Percentiles rank a stretch among this genome's conserved stretches.
Conservation (phyloP, 1,139 yeast species). For the Taphrina communis region DNA sequence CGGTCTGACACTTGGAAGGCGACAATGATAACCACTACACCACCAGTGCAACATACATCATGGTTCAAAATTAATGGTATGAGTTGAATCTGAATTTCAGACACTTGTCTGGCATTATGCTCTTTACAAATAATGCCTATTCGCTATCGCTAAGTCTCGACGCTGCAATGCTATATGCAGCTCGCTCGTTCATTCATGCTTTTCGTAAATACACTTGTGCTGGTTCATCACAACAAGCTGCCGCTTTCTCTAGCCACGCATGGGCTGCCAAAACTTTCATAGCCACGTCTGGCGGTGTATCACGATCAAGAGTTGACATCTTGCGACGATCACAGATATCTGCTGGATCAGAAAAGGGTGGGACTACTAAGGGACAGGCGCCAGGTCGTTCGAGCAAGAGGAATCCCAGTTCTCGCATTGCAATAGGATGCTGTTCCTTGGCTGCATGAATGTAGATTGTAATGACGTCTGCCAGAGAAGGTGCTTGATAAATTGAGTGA, state of each 20-base stretch:
- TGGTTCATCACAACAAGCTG: constrained; percentile 9
- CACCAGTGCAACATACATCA: constrained; percentile 20
- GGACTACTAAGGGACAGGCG: not conserved
- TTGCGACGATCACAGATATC: constrained; percentile 5
- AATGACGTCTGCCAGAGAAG: constrained; percentile 10
- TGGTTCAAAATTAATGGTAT: too few relatives aligned
- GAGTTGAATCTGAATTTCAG: too few relatives aligned
- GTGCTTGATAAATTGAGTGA: not conserved
- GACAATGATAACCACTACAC: constrained; percentile 36
- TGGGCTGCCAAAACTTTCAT: constrained; percentile 3
- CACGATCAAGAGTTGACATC: not conserved
- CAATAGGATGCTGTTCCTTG: constrained; percentile 21
- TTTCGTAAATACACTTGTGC: constrained; percentile 9
- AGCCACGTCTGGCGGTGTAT: not conserved
- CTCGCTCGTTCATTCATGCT: not conserved
- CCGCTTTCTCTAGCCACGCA: constrained; percentile 32
- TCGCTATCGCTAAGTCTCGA: not conserved
- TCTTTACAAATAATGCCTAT: not conserved
- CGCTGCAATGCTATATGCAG: too few relatives aligned
- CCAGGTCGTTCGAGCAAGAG: not conserved
- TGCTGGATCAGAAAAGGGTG: constrained; percentile 31
- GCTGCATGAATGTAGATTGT: constrained; percentile 23
- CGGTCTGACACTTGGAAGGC: constrained; percentile 39
- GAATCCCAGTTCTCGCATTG: constrained; percentile 32
- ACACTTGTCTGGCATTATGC: too few relatives aligned